phyloP scores from a whole-genome alignment of 352 stramenopile species.

The Pythium aristosporum region DNA sequence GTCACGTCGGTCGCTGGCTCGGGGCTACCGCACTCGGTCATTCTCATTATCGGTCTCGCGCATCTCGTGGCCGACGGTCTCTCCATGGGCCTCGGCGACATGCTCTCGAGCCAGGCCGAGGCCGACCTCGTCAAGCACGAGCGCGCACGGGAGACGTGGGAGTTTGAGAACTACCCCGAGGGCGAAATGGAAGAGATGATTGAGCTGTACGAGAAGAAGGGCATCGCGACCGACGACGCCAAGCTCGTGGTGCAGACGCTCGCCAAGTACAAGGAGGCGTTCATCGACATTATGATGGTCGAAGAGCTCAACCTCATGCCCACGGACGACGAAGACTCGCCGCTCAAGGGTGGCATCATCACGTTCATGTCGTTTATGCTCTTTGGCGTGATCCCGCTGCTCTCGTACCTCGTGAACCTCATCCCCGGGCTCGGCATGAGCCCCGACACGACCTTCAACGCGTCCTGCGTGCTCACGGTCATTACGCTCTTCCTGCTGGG shows the following conservation, averaged over 20 bases:
- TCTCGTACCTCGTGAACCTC: slow-evolving; percentile 92
- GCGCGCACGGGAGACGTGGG: slow-evolving; percentile 90
- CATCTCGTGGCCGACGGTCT: slow-evolving; percentile 95
- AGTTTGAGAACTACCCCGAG: slow-evolving; percentile 95
- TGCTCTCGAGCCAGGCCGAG: slow-evolving; percentile 92
- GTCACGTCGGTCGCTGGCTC: slow-evolving; percentile 93
- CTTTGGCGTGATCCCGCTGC: slow-evolving; percentile 91
- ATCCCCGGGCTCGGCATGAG: slow-evolving; percentile 64
- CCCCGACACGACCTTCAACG: slow-evolving; percentile 77
- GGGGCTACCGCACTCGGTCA: slow-evolving; percentile 83
- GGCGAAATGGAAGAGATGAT: slow-evolving; percentile 97
- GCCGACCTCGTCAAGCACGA: slow-evolving; percentile 94
- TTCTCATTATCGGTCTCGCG: slow-evolving; percentile 94
- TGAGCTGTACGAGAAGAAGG: slow-evolving; percentile 93
- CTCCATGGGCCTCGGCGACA: slow-evolving; percentile 95
- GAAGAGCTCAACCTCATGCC: slow-evolving; percentile 95
- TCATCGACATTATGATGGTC: slow-evolving; percentile 98
- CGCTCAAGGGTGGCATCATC: slow-evolving; percentile 77
- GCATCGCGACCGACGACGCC: slow-evolving; percentile 90
- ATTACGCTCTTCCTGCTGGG: slow-evolving; percentile 94
- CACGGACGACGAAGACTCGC: slow-evolving; percentile 91
- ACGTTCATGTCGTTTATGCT: slow-evolving; percentile 91
- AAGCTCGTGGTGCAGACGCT: slow-evolving; percentile 91
- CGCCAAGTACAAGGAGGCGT: slow-evolving; percentile 97
- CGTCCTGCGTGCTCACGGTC: slow-evolving; percentile 92